Evolutionary conservation across 2,329 filamentous ascomycete species (phyloP).

Genomic region (Botrytis galanthina): DNA sequence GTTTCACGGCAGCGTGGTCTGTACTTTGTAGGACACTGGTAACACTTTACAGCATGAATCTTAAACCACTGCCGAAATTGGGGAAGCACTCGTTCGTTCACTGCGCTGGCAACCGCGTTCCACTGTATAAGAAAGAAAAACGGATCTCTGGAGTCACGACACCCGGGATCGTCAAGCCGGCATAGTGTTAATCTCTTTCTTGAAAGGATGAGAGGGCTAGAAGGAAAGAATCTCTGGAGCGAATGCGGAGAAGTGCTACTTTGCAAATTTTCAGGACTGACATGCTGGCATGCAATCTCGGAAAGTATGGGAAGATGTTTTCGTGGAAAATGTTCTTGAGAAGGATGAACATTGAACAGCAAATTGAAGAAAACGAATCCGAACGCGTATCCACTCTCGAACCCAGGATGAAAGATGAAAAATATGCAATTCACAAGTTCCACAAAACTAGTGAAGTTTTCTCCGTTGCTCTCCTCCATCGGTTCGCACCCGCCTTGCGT

Average conservation of each 20-base stretch:
- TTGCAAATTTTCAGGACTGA: background rate
- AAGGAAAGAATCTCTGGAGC: background rate
- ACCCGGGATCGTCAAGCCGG: background rate
- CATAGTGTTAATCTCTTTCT: slow-evolving; percentile 2
- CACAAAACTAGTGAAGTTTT: background rate
- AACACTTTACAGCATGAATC: background rate
- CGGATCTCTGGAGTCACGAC: background rate
- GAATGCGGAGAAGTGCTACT: background rate
- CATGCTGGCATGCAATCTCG: background rate
- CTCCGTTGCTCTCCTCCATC: background rate
- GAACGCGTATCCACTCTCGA: background rate
- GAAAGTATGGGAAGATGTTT: background rate
- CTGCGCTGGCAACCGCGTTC: background rate
- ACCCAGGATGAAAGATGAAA: background rate
- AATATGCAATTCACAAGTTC: background rate
- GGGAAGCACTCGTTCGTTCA: background rate
- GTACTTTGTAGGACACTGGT: background rate
- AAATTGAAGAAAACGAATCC: background rate
- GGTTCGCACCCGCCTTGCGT: background rate
- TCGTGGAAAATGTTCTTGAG: background rate
- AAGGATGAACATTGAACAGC: background rate
- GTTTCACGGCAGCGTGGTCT: background rate
- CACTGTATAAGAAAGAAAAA: background rate
- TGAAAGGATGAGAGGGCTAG: background rate
- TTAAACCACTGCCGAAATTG: background rate